phyloP scores from a whole-genome alignment of 73 alveolate genomes.

The Tetrahymena malaccensis region DNA sequence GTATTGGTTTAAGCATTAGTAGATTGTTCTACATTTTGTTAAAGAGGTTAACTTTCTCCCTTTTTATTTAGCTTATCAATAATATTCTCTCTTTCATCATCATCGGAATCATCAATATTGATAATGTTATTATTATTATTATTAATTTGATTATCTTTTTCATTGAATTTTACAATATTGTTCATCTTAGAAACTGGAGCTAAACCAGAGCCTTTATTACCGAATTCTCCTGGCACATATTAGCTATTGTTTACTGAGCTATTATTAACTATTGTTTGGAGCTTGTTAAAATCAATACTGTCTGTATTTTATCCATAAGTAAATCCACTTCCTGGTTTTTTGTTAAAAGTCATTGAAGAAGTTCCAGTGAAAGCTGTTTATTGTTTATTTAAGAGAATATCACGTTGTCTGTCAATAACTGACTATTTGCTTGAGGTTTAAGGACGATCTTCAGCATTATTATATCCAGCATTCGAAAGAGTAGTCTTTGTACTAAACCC shows the following conservation, averaged over 20 bases:
- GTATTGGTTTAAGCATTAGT: background rate
- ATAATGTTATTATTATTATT: background rate
- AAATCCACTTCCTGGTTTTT: background rate
- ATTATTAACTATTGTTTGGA: background rate
- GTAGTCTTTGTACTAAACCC: background rate
- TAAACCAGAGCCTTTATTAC: background rate
- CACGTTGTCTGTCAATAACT: background rate
- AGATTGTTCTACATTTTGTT: background rate
- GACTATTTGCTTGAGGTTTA: background rate
- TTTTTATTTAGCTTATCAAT: background rate
- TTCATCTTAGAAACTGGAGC: background rate
- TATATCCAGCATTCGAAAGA: background rate
- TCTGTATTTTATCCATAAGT: background rate
- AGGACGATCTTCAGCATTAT: background rate
- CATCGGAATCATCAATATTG: background rate
- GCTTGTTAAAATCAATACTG: background rate
- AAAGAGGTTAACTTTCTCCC: background rate
- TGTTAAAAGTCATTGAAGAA: background rate
- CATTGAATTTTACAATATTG: background rate
- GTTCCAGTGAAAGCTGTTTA: background rate
- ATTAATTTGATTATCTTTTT: background rate
- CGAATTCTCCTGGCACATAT: background rate
- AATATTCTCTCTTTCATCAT: background rate
- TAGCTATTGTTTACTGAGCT: background rate
- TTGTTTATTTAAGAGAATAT: background rate